These are phyloP conservation scores for Galeopsis tetrahit DNA, from an alignment of 257 asterid genomes.

Conservation along the genomic window DNA sequence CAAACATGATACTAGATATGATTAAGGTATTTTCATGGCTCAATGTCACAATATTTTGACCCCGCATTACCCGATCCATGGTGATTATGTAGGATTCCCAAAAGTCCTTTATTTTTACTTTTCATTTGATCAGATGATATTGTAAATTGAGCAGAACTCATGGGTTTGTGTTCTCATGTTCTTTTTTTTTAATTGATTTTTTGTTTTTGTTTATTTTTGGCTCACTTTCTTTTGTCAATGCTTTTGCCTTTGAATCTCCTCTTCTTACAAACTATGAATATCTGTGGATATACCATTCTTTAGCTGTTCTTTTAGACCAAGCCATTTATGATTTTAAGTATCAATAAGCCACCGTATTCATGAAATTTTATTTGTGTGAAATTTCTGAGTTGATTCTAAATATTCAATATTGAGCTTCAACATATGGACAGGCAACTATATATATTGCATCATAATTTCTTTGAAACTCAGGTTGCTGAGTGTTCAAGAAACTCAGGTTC, in stretches of 20 bases:
- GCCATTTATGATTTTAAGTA: neutral
- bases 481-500: slow-evolving; percentile 5
- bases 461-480: neutral
- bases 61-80: neutral
- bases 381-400: neutral
- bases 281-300: neutral
- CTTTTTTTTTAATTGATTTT: neutral
- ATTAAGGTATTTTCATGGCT: slow-evolving; percentile 13
- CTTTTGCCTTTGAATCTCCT: slow-evolving; percentile 15
- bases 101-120: neutral
- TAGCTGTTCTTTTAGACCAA: neutral
- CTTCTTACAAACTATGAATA: neutral
- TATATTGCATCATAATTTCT: neutral
- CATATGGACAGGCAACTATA: neutral
- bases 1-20: neutral
- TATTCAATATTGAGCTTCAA: neutral
- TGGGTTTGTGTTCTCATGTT: neutral
- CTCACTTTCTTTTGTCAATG: neutral
- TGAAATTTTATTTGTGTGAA: neutral
- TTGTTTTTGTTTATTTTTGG: neutral
- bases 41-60: neutral
- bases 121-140: neutral
- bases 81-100: neutral
- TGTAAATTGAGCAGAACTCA: neutral
- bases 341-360: neutral